These are phyloP conservation scores for Aspergillus pseudoviridinutans DNA, from an alignment of 2,329 filamentous ascomycete species.

Conservation along the genomic window DNA sequence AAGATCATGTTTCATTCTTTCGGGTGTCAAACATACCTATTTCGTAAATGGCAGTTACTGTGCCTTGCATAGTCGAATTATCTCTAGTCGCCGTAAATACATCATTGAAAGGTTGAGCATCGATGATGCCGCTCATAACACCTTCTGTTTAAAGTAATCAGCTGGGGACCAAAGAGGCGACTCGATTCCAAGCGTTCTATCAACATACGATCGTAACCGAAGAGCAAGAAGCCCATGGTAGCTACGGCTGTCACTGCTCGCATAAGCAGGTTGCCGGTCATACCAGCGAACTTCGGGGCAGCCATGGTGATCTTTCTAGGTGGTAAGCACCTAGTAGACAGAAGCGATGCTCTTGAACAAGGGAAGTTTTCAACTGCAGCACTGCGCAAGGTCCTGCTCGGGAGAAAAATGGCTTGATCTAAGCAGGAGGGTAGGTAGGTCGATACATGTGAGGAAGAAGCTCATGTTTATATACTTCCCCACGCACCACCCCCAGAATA, in stretches of 20 bases:
- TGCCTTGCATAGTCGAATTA: slow-evolving; percentile 38
- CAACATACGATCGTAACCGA: slow-evolving; percentile 52
- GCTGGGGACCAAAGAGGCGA: neutral
- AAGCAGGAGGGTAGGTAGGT: too few species aligned
- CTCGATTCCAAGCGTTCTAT: neutral
- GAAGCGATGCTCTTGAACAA: too few species aligned
- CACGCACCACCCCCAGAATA: neutral
- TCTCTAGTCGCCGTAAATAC: slow-evolving; percentile 31
- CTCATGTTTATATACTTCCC: neutral
- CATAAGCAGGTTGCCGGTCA: neutral
- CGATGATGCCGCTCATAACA: slow-evolving; percentile 39
- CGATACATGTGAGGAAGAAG: neutral
- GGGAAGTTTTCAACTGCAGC: too few species aligned
- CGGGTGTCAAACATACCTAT: slow-evolving; percentile 13
- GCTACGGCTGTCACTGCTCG: slow-evolving; percentile 57
- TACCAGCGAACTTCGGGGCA: neutral
- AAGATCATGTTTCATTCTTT: too few species aligned
- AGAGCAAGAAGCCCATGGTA: slow-evolving; percentile 61
- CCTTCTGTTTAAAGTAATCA: slow-evolving; percentile 23
- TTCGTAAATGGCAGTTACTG: slow-evolving; percentile 32
- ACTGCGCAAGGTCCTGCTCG: too few species aligned
- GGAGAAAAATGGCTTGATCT: too few species aligned
- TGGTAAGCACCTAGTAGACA: neutral
- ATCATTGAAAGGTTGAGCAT: slow-evolving; percentile 26
- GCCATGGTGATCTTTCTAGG: neutral